Conservation (phyloP, 305 asterid species). For the Solanum hybrid region DNA sequence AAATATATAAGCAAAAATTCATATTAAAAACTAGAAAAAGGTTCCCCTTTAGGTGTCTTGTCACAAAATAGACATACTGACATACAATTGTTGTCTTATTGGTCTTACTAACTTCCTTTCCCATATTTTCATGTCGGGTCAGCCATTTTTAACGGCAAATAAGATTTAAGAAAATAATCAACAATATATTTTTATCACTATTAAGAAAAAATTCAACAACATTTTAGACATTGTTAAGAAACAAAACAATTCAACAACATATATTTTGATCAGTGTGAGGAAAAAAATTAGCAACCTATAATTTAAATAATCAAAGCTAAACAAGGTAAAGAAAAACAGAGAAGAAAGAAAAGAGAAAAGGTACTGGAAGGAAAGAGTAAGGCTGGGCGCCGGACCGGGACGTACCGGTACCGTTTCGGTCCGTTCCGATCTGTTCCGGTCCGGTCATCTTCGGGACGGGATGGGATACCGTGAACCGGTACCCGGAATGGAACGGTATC, state of each 20-base stretch:
- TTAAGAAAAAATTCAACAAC: neutral
- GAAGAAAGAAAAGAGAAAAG: neutral
- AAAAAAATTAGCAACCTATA: neutral
- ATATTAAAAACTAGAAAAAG: neutral
- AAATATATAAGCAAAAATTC: neutral
- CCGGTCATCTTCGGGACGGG: no score
- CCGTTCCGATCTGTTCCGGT: no score
- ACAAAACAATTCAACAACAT: neutral
- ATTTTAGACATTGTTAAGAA: neutral
- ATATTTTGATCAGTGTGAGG: neutral
- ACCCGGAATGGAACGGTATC: no score
- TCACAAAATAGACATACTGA: neutral
- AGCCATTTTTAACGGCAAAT: neutral
- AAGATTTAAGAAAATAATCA: neutral
- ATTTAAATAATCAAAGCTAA: neutral
- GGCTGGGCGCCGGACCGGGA: no score
- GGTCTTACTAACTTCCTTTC: neutral
- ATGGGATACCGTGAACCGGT: no score
- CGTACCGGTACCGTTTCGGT: no score
- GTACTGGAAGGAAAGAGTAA: neutral
- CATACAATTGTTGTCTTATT: neutral
- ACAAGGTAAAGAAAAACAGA: neutral
- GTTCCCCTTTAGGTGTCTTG: neutral
- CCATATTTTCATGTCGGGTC: neutral
- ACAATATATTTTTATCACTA: neutral